Evolutionary conservation across 192 early-diverging fungal genomes (phyloP), one percentile per base, ranked within the genome.

Genomic region (Gaertneriomyces semiglobifer): DNA sequence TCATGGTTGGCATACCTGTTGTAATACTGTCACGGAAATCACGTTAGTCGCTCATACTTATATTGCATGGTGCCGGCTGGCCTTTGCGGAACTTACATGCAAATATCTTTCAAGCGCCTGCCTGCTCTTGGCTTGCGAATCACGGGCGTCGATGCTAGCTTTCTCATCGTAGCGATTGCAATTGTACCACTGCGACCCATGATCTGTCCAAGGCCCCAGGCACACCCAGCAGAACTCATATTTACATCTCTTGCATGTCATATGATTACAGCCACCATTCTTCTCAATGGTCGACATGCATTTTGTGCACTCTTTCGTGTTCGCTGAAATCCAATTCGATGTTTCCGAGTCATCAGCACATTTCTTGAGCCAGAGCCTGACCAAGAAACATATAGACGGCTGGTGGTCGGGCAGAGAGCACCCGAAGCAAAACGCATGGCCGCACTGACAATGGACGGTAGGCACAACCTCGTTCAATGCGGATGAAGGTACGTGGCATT

Each of bases 141-240:
- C 93, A 63, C 93, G 84, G 8, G 95, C 94, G 45, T 92, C 88
- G 46, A 91, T 77, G 68, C 90, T 90, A 33, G 84, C 87, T 25
- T 89, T 90, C 74, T 99, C 97, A 69, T 95, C 92, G 74, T 87
- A 99, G 44, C 95, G 88, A 80, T 95, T 98, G 81, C 97, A 99
- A 76, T 89, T 93, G 77, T 99, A 99, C 89, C 89, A 99, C 71
- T 83, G 84, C 43, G 90, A 93, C 6, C 95, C 95, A 68, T 99
- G 97, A 64, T 98, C 94, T 4, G 83, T 79, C 97, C 97, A 99
- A 33, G 94, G 93, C 12, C 95, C 96, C 86, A 89, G 85, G 77
- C 97, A 99, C 45, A 99, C 92, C 97, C 97, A 99, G 77, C 97
- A 99, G 74, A 97, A 99, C 81, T 99, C 94, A 76, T 96, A 84